Base-by-base conservation (phyloP, 768 basidiomycete genomes). In the Rhodotorula babjevae region DNA sequence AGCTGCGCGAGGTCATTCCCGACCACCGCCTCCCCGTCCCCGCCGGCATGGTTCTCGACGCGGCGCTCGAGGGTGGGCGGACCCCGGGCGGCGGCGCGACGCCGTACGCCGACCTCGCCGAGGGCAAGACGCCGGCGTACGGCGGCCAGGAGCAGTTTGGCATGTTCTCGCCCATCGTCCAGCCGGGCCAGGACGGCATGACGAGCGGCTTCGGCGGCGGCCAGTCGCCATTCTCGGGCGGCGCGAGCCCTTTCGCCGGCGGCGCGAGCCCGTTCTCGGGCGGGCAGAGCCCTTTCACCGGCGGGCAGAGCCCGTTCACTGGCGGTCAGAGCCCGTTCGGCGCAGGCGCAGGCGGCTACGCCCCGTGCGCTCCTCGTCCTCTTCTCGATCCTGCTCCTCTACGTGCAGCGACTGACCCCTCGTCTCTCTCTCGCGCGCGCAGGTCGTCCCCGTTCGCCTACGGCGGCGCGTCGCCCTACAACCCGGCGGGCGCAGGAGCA, bases 1-100 rank as follows among this genome's bases (percentile, higher is more conserved):
- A 98, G 93, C 84, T 99, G 78, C 96, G 96, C 84, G 95, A 98
- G 70, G 94, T 96, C 53, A 93, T 97, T 66, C 90, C 97, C 62
- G 96, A 99, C 80, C 93, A 95, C 79, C 90, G 93, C 36, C 84
- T 96, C 27, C 92, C 92, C 0, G 89, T 91, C 8, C 90, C 91
- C 76, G 87, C 86, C 15, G 87, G 90, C 85, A 83, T 93, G 61
- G 86, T 88, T 14, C 87, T 89, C 7, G 71, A 70, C 33, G 50
- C 65, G 29, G 90, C 89, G 67, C 85, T 86, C 57, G 76, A 72
- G 27, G 79, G 79, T 15, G 71, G 75, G 2, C 69, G 72, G 69
- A 79, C 79, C 25, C 79, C 79, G 14, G 92, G 93, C 61, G 91
- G 90, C 40, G 91, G 89, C 31, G 93, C 93, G 87, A 99, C 96